These are phyloP conservation scores for Calocera cornea DNA, from an alignment of 768 basidiomycete species.

Conservation along the genomic window DNA sequence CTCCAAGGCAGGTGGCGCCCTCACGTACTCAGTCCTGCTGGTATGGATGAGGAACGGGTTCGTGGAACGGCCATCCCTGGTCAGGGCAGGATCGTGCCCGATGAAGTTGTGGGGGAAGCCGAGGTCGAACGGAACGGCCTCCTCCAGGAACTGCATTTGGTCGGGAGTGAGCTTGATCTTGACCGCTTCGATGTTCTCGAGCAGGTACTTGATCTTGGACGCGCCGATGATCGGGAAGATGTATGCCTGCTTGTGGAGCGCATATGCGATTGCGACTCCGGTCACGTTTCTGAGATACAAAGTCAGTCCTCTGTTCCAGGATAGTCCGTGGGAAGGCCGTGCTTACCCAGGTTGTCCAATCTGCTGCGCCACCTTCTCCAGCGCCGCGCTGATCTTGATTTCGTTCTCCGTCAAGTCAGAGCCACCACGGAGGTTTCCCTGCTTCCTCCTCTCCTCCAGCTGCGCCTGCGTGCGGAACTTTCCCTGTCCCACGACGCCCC, in stretches of 20 bases:
- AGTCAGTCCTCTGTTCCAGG: too few relatives aligned
- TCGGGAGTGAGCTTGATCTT: slow-evolving; percentile 33
- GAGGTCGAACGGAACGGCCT: slow-evolving; percentile 30
- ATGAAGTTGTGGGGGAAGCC: slow-evolving; percentile 32
- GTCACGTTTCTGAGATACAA: neutral
- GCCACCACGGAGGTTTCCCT: neutral
- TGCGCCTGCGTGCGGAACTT: slow-evolving; percentile 11
- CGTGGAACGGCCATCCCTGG: neutral
- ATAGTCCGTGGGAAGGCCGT: too few relatives aligned
- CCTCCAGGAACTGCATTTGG: slow-evolving; percentile 36
- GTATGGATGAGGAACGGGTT: neutral
- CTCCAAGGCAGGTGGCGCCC: neutral
- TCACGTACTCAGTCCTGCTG: neutral
- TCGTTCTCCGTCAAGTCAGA: slow-evolving; percentile 7
- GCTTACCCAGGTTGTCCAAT: neutral
- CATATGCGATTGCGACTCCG: slow-evolving; percentile 38
- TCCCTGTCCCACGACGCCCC: slow-evolving; percentile 14
- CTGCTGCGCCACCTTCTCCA: slow-evolving; percentile 14
- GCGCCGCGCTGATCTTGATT: slow-evolving; percentile 9
- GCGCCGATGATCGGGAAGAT: slow-evolving; percentile 42
- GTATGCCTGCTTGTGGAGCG: slow-evolving; percentile 40
- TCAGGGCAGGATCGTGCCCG: slow-evolving; percentile 8
- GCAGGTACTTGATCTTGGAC: slow-evolving; percentile 39
- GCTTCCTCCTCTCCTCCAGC: slow-evolving; percentile 1
- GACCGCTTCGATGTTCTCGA: slow-evolving; percentile 39